phyloP scores from a whole-genome alignment of 768 basidiomycete species.

The Trametes elegans region DNA sequence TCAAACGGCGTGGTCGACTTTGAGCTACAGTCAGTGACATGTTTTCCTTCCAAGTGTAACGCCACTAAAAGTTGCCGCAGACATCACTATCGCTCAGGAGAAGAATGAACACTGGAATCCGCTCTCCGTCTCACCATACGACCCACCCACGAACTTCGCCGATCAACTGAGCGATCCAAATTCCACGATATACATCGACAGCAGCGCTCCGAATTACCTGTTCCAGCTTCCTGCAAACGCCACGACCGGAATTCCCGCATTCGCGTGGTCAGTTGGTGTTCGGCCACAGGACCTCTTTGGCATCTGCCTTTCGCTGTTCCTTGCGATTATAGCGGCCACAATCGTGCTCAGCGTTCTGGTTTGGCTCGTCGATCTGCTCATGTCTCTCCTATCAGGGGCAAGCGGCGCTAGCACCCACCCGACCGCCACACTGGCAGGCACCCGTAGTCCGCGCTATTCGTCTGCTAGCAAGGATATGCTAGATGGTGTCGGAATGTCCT shows the following conservation, averaged over 20 bases:
- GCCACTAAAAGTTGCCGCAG: constrained; percentile 37
- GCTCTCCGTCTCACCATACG: constrained; percentile 51
- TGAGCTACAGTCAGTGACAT: constrained; percentile 60
- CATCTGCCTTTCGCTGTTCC: constrained; percentile 80
- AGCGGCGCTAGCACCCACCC: constrained; percentile 27
- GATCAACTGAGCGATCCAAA: constrained; percentile 67
- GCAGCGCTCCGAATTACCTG: constrained; percentile 63
- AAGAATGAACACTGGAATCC: constrained; percentile 65
- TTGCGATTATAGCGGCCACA: constrained; percentile 72
- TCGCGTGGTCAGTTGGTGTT: constrained; percentile 82
- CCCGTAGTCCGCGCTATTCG: constrained; percentile 42
- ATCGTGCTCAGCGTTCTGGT: constrained; percentile 66
- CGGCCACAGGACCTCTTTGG: constrained; percentile 80
- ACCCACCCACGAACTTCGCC: constrained; percentile 67
- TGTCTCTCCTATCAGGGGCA: constrained; percentile 35
- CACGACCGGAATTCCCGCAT: constrained; percentile 72
- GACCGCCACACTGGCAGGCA: constrained; percentile 29
- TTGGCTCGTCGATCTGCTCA: constrained; percentile 68
- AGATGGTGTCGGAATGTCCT: constrained; percentile 31
- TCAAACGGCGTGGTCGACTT: constrained; percentile 85
- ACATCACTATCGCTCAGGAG: constrained; percentile 66
- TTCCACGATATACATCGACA: constrained; percentile 79
- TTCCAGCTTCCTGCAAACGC: constrained; percentile 65
- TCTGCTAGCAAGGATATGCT: constrained; percentile 51
- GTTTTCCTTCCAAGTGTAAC: constrained; percentile 8